Evolutionary conservation across 495 filamentous ascomycete species (phyloP), one percentile per base, ranked within the genome.

Genomic region (Penicillium daleae): DNA sequence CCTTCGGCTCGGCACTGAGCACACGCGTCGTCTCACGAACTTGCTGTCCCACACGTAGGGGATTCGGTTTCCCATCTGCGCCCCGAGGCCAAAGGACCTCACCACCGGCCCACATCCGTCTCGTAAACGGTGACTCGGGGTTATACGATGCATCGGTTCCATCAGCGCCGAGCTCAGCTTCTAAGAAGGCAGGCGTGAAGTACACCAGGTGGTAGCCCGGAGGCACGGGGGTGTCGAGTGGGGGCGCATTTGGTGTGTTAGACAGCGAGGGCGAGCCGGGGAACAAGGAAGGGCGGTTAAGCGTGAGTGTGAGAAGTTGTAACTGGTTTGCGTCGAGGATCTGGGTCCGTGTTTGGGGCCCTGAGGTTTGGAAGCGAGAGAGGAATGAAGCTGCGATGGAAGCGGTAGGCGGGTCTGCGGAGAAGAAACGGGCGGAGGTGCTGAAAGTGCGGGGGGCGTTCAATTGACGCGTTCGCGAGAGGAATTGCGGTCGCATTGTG

Each of bases 81-180:
- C 64, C 66, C 4, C 78, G 74, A 7, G 73, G 74, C 85, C 84
- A 88, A n/a, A 66, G 54, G 26, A 88, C 76, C 59, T 79, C 75
- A 0, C 91, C 92, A 27, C 90, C 91, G 3, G 89, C 89, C 92
- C 92, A 96, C 86, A 96, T 88, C 26, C 91, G 85, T 24, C 89
- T 80, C 26, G 79, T 83, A 61, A 87, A 93, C 0, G 88, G 86
- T 0, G 60, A 32, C 4, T 85, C 83, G 0, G 92, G 91, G 46
- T 82, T 87, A 61, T 92, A 90, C 2, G 83, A 83, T 3, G 77
- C 73, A 73, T 94, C 92, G 2, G 90, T 90, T 35, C 91, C 91
- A 74, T 96, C 92, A 3, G 73, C 67, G 2, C 87, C 82, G 4
- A 93, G 82, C 3, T 82, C 68, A 17, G 67, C 74, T 59, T 83